These are phyloP conservation scores for Ophiosphaerella herpotricha DNA, from an alignment of 2,329 filamentous ascomycete genomes.

Conservation along the genomic window DNA sequence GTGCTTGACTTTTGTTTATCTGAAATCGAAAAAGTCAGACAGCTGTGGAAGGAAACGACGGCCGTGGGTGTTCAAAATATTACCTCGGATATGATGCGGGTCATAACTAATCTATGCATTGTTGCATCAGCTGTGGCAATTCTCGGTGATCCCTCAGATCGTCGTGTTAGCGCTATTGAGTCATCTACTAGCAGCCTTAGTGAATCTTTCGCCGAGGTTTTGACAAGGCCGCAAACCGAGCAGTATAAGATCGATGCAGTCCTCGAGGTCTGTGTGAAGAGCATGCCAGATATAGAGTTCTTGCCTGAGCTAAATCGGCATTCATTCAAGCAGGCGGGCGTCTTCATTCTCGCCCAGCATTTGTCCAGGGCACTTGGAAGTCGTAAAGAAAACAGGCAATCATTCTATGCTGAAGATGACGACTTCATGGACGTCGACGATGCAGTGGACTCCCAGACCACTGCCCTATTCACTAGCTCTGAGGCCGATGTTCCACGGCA, in stretches of 20 bases:
- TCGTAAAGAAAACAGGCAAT: conserved; percentile 36
- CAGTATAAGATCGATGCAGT: conserved; percentile 51
- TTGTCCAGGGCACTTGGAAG: conserved; percentile 36
- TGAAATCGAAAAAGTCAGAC: conserved; percentile 52
- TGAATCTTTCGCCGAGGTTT: conserved; percentile 39
- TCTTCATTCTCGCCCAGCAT: conserved; percentile 40
- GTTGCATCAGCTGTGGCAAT: conserved; percentile 42
- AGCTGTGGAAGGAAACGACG: conserved; percentile 50
- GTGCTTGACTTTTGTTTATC: conserved; percentile 53
- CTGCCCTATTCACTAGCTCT: conserved; percentile 48
- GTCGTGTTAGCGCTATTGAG: conserved; percentile 27
- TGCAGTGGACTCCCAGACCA: conserved; percentile 65
- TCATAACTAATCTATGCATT: conserved; percentile 56
- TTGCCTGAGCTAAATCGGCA: conserved; percentile 15
- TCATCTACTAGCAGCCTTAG: conserved; percentile 25
- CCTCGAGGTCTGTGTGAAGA: conserved; percentile 43
- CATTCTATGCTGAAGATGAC: conserved; percentile 43
- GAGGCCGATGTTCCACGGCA: conserved; percentile 53
- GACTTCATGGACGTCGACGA: conserved; percentile 71
- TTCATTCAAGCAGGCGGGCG: conserved; percentile 33
- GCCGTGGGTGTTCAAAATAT: conserved; percentile 52
- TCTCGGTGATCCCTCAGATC: conserved; percentile 23
- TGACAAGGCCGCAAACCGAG: conserved; percentile 46
- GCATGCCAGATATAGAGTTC: conserved; percentile 33
- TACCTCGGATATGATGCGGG: conserved; percentile 56